Conservation (phyloP, 192 early-diverging fungal genomes). For the Geosiphon pyriformis region DNA sequence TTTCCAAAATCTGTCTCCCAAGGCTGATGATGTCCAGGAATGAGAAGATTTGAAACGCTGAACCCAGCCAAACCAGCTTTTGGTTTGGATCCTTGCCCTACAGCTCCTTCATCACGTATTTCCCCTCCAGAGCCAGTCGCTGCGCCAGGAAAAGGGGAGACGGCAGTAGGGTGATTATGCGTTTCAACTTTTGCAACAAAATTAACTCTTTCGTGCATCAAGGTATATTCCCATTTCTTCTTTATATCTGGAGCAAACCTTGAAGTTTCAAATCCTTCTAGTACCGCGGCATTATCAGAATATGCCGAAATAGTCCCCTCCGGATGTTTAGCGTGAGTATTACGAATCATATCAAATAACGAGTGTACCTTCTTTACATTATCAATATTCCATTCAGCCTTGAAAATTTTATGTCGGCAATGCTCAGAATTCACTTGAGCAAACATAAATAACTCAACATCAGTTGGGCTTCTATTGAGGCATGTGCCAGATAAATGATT, state of each 20-base stretch:
- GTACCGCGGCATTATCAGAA: slow-evolving; percentile 96
- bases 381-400: slow-evolving; percentile 97
- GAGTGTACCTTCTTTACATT: slow-evolving; percentile 70
- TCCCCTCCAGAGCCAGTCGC: slow-evolving; percentile 98
- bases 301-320: slow-evolving; percentile 90
- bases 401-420: slow-evolving; percentile 99
- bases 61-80: slow-evolving; percentile 95
- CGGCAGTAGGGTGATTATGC: slow-evolving; percentile 99
- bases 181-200: slow-evolving; percentile 98
- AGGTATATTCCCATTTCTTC: slow-evolving; percentile 54
- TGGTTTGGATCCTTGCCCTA: slow-evolving; percentile 91
- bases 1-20: slow-evolving; percentile 90
- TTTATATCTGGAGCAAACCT: slow-evolving; percentile 48
- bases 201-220: slow-evolving; percentile 70
- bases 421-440: slow-evolving; percentile 99
- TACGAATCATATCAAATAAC: slow-evolving; percentile 94
- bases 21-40: slow-evolving; percentile 85
- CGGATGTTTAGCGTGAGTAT: slow-evolving; percentile 83
- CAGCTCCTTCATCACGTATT: slow-evolving; percentile 99
- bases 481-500: slow-evolving; percentile 39
- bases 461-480: slow-evolving; percentile 85
- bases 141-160: slow-evolving; percentile 97
- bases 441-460: slow-evolving; percentile 99
- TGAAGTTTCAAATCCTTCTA: slow-evolving; percentile 66
- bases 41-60: slow-evolving; percentile 89